Percentiles rank a stretch among this genome's conserved stretches.
Evolutionary conservation across 2,329 filamentous ascomycete species (phyloP).

Genomic region (Aspergillus pseudoviridinutans): DNA sequence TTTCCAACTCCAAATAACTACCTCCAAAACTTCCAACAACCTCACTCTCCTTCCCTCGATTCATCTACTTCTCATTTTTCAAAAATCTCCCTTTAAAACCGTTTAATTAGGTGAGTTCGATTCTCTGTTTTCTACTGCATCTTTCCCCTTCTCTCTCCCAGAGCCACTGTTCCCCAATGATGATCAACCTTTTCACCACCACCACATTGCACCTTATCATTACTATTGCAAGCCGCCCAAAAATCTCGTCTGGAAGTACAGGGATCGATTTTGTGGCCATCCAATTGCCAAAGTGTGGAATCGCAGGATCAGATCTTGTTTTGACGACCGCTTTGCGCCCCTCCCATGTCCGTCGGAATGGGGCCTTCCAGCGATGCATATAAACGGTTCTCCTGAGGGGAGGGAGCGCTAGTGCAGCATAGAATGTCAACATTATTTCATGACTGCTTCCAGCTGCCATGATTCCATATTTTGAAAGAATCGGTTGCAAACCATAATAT

Average conservation of each 20-base stretch:
- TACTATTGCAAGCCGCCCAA: neutral
- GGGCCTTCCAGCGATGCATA: neutral
- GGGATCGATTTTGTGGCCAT: neutral
- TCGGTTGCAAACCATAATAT: neutral
- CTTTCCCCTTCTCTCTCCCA: slow-evolving; percentile 5
- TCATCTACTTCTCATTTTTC: neutral
- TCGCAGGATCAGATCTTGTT: neutral
- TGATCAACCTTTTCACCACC: neutral
- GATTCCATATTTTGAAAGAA: neutral
- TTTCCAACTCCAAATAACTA: slow-evolving; percentile 2
- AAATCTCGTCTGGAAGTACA: neutral
- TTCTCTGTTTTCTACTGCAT: slow-evolving; percentile 1
- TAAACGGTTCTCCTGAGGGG: neutral
- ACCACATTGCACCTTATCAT: neutral
- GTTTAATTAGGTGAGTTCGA: neutral
- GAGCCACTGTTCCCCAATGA: neutral
- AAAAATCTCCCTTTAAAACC: neutral
- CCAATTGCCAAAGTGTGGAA: neutral
- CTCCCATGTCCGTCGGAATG: neutral
- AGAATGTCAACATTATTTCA: neutral
- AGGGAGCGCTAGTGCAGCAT: neutral
- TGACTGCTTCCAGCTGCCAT: neutral
- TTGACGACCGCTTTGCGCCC: neutral
- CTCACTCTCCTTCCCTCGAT: neutral
- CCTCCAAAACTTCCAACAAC: slow-evolving; percentile 1